Base-by-base conservation (phyloP, 1,139 yeast genomes). In the Williopsis jadinii region DNA sequence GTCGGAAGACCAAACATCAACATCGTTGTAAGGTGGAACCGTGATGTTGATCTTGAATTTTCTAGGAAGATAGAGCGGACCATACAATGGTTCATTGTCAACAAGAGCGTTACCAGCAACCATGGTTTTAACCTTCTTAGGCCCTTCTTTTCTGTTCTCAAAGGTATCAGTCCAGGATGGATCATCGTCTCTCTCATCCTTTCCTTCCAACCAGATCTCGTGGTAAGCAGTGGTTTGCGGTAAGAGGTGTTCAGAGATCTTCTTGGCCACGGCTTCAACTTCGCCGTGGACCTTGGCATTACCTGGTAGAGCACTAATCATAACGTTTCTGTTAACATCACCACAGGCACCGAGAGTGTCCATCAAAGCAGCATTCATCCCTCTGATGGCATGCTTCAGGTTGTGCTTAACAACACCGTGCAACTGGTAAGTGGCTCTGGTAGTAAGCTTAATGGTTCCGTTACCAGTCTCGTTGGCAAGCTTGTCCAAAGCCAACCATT, bases 331-430 rank as follows among this genome's bases (percentile, higher is more conserved):
- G 67, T 87, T 86, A 35, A 90, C 97, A 68, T 92, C 98, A 71
- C 98, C 98, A 73, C 97, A 90, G 3, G 97, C 98, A 48, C 95
- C 97, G 46, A 92, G 75, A 11, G 97, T 90, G 60, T 92, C 97
- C 80, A 92, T 75, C 55, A 90, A 74, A 11, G 82, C 84, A 24
- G 95, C 70, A 62, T 90, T 90, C 82, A 92, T 88, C 39, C 94
- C 95, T 68, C 95, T 83, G 52, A 92, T 86, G 2, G 95, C 83
- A 14, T 94, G 88, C 65, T 87, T 88, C 63, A 92, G 72, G 58
- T 90, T 75, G 61, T 83, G 90, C 67, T 92, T 92, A 44, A 92
- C 86, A 47, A 92, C 80, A 62, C 98, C 97, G 58, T 92, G 98
- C 50, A 90, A 72, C 71, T 92, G 98, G 78, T 84, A 88, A 11